phyloP scores from a whole-genome alignment of 208 protist genomes.

The Acanthamoeba castellanii region DNA sequence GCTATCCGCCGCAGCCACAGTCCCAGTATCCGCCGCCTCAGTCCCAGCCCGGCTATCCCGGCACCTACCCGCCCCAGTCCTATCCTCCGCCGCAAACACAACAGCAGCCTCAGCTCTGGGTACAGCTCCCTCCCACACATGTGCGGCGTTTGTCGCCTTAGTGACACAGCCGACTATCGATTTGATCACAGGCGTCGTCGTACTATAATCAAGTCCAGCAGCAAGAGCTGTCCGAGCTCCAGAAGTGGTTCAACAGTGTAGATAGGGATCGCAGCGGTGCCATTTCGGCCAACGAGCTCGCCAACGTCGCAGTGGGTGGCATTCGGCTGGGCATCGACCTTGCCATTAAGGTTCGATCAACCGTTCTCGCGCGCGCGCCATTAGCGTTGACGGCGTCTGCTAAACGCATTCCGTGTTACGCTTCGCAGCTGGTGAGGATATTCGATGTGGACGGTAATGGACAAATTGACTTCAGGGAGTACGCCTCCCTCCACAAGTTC shows the following conservation, averaged over 20 bases:
- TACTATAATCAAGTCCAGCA: conserved; percentile 39
- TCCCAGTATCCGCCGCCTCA: conserved; percentile 16
- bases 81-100: background rate
- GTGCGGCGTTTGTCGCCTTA: too few relatives aligned
- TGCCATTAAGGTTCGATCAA: conserved; percentile 21
- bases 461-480: conserved; percentile 65
- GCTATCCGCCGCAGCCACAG: conserved; percentile 9
- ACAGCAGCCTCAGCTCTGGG: conserved; percentile 8
- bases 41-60: conserved; percentile 27
- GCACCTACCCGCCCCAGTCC: conserved; percentile 1
- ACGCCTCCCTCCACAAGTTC: conserved; percentile 72
- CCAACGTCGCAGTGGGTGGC: conserved; percentile 68
- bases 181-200: background rate
- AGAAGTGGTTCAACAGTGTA: conserved; percentile 70
- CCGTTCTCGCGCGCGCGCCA: background rate
- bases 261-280: conserved; percentile 46
- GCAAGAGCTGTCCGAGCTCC: conserved; percentile 69
- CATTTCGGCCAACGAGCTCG: conserved; percentile 65
- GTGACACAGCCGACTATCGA: too few relatives aligned
- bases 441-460: conserved; percentile 72
- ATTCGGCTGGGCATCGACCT: conserved; percentile 67
- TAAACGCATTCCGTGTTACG: too few relatives aligned
- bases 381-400: background rate
- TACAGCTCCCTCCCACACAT: background rate
- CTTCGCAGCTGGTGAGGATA: conserved; percentile 45